These are phyloP conservation scores for Ophiostoma triangulosporum DNA, from an alignment of 2,329 filamentous ascomycete genomes.

Conservation along the genomic window DNA sequence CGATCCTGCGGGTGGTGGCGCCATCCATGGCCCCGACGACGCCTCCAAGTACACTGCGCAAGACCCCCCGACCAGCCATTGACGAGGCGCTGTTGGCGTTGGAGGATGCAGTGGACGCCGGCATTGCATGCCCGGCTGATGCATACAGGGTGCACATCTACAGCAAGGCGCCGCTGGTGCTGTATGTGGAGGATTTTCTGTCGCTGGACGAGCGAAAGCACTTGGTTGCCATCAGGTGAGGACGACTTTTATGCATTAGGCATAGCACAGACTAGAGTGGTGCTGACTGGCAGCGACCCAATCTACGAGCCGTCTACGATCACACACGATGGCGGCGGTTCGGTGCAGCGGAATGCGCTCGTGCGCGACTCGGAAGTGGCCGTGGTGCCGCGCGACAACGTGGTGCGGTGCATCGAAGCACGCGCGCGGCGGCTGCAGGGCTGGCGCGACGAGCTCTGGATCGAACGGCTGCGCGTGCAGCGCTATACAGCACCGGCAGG, in stretches of 20 bases:
- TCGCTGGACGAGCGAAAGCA: constrained; percentile 30
- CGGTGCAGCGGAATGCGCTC: constrained; percentile 26
- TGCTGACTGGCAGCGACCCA: constrained; percentile 25
- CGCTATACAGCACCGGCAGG: constrained; percentile 30
- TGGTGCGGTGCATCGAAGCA: constrained; percentile 32
- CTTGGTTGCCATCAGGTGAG: constrained; percentile 38
- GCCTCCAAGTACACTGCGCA: constrained; percentile 5
- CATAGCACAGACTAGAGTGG: not conserved
- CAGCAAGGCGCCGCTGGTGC: constrained; percentile 35
- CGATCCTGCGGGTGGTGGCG: constrained; percentile 21
- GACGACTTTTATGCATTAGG: not conserved
- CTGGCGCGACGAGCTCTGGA: constrained; percentile 38
- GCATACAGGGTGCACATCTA: constrained; percentile 33
- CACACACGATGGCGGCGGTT: constrained; percentile 31
- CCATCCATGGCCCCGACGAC: constrained; percentile 17
- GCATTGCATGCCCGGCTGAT: constrained; percentile 24
- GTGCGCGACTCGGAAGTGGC: constrained; percentile 41
- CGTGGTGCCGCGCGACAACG: constrained; percentile 31
- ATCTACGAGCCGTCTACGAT: constrained; percentile 37
- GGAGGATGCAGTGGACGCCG: constrained; percentile 19
- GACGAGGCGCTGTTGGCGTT: constrained; percentile 39
- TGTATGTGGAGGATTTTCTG: constrained; percentile 41
- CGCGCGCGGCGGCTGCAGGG: constrained; percentile 36
- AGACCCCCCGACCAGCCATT: constrained; percentile 30
- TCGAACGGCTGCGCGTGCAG: constrained; percentile 39